Percentiles rank a stretch among this genome's conserved stretches.
phyloP scores from a whole-genome alignment of 2,329 filamentous ascomycete species.

The Pleomassaria siparia region DNA sequence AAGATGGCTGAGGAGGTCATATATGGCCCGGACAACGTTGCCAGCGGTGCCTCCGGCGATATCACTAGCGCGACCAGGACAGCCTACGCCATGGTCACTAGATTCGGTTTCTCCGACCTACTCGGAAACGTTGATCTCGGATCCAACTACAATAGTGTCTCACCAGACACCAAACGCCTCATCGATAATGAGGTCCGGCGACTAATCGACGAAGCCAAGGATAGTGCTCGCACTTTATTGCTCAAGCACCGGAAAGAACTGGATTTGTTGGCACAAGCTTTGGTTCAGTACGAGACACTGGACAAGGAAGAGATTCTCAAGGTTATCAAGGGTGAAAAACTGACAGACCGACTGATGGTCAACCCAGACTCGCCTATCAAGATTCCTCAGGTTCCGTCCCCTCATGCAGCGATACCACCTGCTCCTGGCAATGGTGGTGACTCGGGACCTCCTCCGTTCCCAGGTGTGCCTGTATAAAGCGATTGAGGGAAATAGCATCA shows the following conservation, averaged over 20 bases:
- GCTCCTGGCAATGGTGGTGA: conserved; percentile 13
- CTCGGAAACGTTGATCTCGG: conserved; percentile 89
- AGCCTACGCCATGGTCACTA: conserved; percentile 85
- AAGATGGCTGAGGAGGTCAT: conserved; percentile 90
- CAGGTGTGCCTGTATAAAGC: conserved; percentile 23
- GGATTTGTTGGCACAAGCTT: conserved; percentile 81
- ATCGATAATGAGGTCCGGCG: conserved; percentile 89
- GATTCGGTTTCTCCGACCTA: conserved; percentile 83
- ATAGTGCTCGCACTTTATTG: conserved; percentile 71
- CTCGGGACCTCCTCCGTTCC: conserved; percentile 11
- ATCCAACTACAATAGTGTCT: conserved; percentile 77
- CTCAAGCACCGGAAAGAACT: conserved; percentile 78
- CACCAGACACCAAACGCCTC: conserved; percentile 78
- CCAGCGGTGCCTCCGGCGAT: conserved; percentile 82
- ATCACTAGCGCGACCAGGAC: conserved; percentile 78
- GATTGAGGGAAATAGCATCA: not conserved
- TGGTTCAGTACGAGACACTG: conserved; percentile 93
- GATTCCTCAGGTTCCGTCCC: conserved; percentile 57
- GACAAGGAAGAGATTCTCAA: conserved; percentile 86
- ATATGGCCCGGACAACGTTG: conserved; percentile 88
- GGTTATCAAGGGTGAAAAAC: conserved; percentile 82
- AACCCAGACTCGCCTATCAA: conserved; percentile 65
- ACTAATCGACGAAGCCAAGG: conserved; percentile 77
- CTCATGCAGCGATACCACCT: conserved; percentile 20
- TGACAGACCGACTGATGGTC: conserved; percentile 66